Base-by-base conservation (phyloP, 1,139 yeast species). In the Blastobotrys arbuscula region DNA sequence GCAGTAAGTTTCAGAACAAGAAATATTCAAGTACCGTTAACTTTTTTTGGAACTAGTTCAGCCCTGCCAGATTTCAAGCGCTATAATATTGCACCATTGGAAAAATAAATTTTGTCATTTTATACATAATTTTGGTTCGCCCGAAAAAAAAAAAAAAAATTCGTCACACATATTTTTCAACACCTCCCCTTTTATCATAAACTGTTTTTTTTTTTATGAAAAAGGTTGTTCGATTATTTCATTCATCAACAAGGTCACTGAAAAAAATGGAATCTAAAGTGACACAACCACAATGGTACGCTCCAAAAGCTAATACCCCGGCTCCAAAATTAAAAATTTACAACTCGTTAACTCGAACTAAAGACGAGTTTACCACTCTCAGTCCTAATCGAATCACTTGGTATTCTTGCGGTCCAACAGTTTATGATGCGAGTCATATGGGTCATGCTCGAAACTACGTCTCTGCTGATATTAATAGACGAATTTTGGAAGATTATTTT, bases 391-490 rank as follows among this genome's bases (percentile, higher is more conserved):
- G 78, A 52, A 83, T 92, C 46, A 78, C 90, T 2, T 92, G 99
- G 99, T 92, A 92, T 70, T 86, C 90, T 50, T 92, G 99, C 75
- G 99, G 99, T 5, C 98, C 98, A 12, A 92, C 99, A 0, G 97
- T 92, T n/a, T 92, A 92, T 63, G 96, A 92, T 67, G 82, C 94
- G 40, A 81, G 94, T 47, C 99, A 92, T 64, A 88, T 92, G 97
- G 99, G 99, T n/a, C 99, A 94, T 68, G 98, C 98, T 19, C 76
- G 98, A 67, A 92, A 92, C 70, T 94, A 92, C 64, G 97, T 92
- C 45, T 81, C 96, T 9, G 86, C 88, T 48, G 98, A 94, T 66
- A 88, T 92, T 63, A 85, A 88, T 64, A 80, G 98, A 64, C 77
- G 98, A 58, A 77, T 94, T 44, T 66, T 92, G 56, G 87, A 82